Evolutionary conservation across 2,329 filamentous ascomycete species (phyloP), one percentile per base, ranked within the genome.

Genomic region (Sarocladium oryzae): DNA sequence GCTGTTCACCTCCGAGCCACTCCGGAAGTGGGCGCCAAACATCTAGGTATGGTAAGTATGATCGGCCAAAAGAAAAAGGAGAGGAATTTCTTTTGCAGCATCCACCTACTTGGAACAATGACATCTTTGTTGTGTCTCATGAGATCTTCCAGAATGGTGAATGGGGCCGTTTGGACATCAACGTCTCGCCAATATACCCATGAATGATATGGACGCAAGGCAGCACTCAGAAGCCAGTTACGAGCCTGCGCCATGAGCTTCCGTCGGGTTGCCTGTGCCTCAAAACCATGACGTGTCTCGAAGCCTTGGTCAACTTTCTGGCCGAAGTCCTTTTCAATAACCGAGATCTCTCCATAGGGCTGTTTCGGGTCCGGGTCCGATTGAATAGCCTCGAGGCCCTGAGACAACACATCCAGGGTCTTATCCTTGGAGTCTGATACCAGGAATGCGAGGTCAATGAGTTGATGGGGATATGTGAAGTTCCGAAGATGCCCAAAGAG

Each of bases 171-270:
- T 70, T 97, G 90, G 8, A 99, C 93, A 70, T 99, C 93, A 21
- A 96, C 93, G 71, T 99, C 93, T 69, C 93, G 84, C 93, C 93
- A 99, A 66, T 99, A 99, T 9, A 99, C 93, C 93, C 93, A 99
- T 57, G 91, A 96, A 66, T 99, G 93, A 50, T 93, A 95, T 2
- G 93, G 93, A 38, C 93, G 84, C 51, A 99, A 73, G 20, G 93
- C 92, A 36, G 93, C 92, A 62, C 90, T 96, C 52, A 99, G 72
- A 50, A 99, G 76, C 93, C 93, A 99, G 69, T 99, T 99, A 56
- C 93, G 82, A 49, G 93, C 93, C 71, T 96, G 90, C 1, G 93
- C 93, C 93, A 99, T 99, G 62, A 95, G 78, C 73, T 99, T 99
- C 68, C 93, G 83, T 61, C 93, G 81, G 58, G 86, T 88, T 21